These are phyloP conservation scores for Camelina neglecta DNA, from an alignment of 345 rosid species.

Conservation along the genomic window DNA sequence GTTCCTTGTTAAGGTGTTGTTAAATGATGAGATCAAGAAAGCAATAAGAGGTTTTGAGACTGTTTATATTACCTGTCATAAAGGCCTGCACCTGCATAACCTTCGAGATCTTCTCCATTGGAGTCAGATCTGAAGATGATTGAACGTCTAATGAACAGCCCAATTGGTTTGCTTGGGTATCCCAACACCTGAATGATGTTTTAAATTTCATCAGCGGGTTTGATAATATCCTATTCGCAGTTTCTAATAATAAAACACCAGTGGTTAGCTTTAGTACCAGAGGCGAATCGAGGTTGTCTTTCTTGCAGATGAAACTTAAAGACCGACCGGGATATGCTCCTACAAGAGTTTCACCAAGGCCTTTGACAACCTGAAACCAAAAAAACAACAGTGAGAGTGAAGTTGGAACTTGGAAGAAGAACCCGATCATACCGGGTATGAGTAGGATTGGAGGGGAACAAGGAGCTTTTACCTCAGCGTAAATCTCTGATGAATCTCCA, in stretches of 20 bases:
- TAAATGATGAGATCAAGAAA: slow-evolving; percentile 16
- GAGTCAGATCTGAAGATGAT: slow-evolving; percentile 96
- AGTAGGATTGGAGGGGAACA: slow-evolving; percentile 2
- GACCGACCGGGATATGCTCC: slow-evolving; percentile 99
- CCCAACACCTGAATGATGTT: slow-evolving; percentile 67
- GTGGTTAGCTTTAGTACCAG: slow-evolving; percentile 53
- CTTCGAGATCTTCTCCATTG: slow-evolving; percentile 98
- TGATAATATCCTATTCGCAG: neutral
- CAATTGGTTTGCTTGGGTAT: slow-evolving; percentile 96
- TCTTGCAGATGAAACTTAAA: slow-evolving; percentile 88
- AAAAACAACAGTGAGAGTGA: slow-evolving; percentile 26
- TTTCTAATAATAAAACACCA: neutral
- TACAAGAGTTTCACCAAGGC: slow-evolving; percentile 97
- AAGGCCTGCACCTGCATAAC: slow-evolving; percentile 99
- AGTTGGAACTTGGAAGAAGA: slow-evolving; percentile 27
- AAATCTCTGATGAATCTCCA: slow-evolving; percentile 88
- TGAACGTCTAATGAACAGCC: slow-evolving; percentile 91
- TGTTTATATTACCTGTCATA: slow-evolving; percentile 78
- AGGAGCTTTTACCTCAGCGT: slow-evolving; percentile 71
- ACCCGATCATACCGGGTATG: neutral
- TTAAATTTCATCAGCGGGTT: slow-evolving; percentile 3
- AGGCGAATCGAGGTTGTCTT: slow-evolving; percentile 68
- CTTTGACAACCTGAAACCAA: slow-evolving; percentile 77
- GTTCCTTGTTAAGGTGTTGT: slow-evolving; percentile 14
- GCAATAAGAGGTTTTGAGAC: neutral